phyloP scores from a whole-genome alignment of 306 rosid species.

The Prinsepia uniflora region DNA sequence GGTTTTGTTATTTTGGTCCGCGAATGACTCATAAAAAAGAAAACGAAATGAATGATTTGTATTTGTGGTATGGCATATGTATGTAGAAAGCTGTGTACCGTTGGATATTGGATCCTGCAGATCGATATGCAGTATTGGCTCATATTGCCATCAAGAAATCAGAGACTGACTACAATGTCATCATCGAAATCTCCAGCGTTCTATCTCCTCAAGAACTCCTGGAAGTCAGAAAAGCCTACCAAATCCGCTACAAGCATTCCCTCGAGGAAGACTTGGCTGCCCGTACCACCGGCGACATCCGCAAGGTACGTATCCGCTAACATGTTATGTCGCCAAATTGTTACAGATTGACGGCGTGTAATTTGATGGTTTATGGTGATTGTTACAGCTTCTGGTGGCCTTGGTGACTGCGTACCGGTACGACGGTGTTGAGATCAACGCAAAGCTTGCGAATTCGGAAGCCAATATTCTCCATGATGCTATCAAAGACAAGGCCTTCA shows the following conservation, averaged over 20 bases:
- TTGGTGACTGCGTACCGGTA: constrained; percentile 38
- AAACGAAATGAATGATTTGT: not conserved
- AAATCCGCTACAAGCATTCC: constrained; percentile 62
- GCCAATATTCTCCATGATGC: constrained; percentile 68
- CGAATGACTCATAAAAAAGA: no score
- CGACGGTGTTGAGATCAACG: constrained; percentile 28
- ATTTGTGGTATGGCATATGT: not conserved
- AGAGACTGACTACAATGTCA: constrained; percentile 32
- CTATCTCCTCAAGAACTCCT: constrained; percentile 62
- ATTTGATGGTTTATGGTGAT: constrained; percentile 9
- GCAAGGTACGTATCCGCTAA: constrained; percentile 48
- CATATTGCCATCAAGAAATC: constrained; percentile 48
- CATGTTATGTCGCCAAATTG: not conserved
- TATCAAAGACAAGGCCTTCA: constrained; percentile 54
- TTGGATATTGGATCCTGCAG: constrained; percentile 71
- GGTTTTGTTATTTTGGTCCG: no score
- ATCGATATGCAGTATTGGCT: constrained; percentile 66
- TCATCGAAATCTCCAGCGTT: constrained; percentile 56
- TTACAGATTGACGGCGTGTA: not conserved
- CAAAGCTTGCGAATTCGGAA: constrained; percentile 37
- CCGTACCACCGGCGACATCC: constrained; percentile 62
- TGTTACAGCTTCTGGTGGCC: constrained; percentile 50
- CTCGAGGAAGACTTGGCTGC: constrained; percentile 80
- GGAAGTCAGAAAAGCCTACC: constrained; percentile 64
- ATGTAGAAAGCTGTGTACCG: constrained; percentile 74